phyloP scores from a whole-genome alignment of 75 land plant genomes.

The Cunninghamia lanceolata region DNA sequence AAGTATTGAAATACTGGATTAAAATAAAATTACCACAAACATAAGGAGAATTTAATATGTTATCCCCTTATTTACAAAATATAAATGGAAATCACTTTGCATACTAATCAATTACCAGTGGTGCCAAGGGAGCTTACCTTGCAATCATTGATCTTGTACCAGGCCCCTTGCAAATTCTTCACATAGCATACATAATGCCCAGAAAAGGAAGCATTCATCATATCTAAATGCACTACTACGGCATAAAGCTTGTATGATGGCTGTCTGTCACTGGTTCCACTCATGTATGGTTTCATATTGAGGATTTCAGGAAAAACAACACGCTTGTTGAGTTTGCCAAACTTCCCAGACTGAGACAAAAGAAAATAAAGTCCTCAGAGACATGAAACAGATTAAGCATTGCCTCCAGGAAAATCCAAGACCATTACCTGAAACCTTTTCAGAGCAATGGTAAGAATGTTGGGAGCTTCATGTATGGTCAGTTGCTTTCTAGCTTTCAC shows the following conservation, averaged over 20 bases:
- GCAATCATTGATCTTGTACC: slow-evolving; percentile 91
- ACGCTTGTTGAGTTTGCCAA: slow-evolving; percentile 87
- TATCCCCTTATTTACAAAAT: not conserved
- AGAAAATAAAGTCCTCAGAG: not conserved
- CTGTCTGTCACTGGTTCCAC: slow-evolving; percentile 47
- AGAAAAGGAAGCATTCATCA: slow-evolving; percentile 83
- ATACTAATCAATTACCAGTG: slow-evolving; percentile 1
- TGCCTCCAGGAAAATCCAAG: slow-evolving; percentile 6
- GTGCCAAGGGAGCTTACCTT: slow-evolving; percentile 36
- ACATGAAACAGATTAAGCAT: not conserved
- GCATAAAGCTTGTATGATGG: slow-evolving; percentile 80
- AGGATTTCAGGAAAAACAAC: slow-evolving; percentile 73
- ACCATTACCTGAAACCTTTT: slow-evolving; percentile 82
- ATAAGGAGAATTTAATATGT: not conserved
- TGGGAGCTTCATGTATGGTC: slow-evolving; percentile 87
- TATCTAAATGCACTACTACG: slow-evolving; percentile 85
- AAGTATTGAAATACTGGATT: not conserved
- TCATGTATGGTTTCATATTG: slow-evolving; percentile 73
- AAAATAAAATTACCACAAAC: not conserved
- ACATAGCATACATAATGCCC: slow-evolving; percentile 95
- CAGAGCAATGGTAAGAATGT: slow-evolving; percentile 79
- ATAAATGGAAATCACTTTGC: not conserved
- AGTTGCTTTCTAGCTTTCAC: slow-evolving; percentile 76
- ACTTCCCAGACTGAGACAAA: slow-evolving; percentile 71
- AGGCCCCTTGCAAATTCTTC: slow-evolving; percentile 51